These are phyloP conservation scores for Chrysosporium queenslandicum DNA, from an alignment of 2,329 filamentous ascomycete species.

Conservation along the genomic window DNA sequence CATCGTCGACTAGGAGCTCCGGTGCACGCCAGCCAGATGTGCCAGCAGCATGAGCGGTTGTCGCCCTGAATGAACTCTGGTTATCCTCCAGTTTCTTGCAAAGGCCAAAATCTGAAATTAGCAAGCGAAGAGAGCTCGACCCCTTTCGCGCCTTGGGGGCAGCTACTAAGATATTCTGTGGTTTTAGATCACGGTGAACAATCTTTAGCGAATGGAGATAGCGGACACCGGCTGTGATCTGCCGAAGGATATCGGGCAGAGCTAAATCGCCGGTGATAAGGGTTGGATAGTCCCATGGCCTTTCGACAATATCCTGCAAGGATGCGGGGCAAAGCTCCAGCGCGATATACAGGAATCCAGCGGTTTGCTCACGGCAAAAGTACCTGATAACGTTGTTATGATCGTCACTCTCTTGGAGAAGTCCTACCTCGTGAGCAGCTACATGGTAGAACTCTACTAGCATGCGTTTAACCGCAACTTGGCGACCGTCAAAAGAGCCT, in stretches of 20 bases:
- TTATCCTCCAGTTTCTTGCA: slow-evolving; percentile 95
- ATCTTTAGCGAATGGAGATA: slow-evolving; percentile 88
- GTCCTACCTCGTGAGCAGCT: slow-evolving; percentile 81
- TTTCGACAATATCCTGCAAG: slow-evolving; percentile 79
- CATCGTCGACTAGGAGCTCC: slow-evolving; percentile 76
- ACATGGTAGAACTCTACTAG: slow-evolving; percentile 92
- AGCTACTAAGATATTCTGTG: slow-evolving; percentile 87
- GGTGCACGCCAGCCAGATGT: slow-evolving; percentile 96
- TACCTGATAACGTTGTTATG: slow-evolving; percentile 96
- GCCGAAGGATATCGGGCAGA: slow-evolving; percentile 68
- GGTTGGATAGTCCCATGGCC: slow-evolving; percentile 54
- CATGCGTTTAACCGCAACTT: slow-evolving; percentile 95
- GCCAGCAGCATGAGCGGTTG: slow-evolving; percentile 83
- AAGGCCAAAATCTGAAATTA: slow-evolving; percentile 95
- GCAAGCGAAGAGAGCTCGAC: slow-evolving; percentile 62
- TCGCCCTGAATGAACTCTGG: slow-evolving; percentile 88
- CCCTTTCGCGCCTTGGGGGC: slow-evolving; percentile 44
- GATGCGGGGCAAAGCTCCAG: slow-evolving; percentile 90
- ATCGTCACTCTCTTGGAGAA: slow-evolving; percentile 86
- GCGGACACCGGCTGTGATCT: slow-evolving; percentile 79
- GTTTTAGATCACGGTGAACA: slow-evolving; percentile 93
- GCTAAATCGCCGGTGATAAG: slow-evolving; percentile 60
- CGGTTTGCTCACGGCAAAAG: slow-evolving; percentile 79
- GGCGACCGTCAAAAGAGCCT: slow-evolving; percentile 84
- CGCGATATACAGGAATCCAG: slow-evolving; percentile 91